Evolutionary conservation across 176 grass and related monocot species (phyloP).

Genomic region (Alloteropsis semialata): DNA sequence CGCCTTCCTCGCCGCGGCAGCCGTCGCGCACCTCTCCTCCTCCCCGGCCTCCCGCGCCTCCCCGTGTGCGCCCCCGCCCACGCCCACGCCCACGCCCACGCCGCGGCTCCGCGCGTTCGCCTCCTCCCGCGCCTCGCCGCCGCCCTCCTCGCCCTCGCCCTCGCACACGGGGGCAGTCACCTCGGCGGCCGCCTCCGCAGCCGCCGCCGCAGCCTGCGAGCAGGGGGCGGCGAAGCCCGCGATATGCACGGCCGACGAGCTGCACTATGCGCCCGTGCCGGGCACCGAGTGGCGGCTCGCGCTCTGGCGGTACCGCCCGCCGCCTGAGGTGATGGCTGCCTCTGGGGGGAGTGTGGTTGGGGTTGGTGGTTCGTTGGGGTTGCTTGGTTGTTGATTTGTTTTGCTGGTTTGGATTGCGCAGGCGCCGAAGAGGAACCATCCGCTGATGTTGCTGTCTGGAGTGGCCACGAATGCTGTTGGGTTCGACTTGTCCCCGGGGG

Average conservation of each 20-base stretch:
- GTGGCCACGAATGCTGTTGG: conserved; percentile 87
- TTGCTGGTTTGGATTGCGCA: conserved; percentile 28
- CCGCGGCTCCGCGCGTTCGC: conserved; percentile 40
- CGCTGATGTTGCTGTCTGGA: conserved; percentile 92
- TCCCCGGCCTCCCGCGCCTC: neutral
- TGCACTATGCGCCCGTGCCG: conserved; percentile 86
- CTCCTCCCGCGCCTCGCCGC: conserved; percentile 26
- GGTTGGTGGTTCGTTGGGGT: neutral
- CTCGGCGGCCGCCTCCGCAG: neutral
- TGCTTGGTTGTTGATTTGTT: neutral
- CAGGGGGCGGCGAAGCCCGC: conserved; percentile 52
- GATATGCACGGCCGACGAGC: conserved; percentile 89
- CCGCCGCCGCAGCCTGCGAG: neutral
- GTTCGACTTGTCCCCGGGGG: conserved; percentile 97
- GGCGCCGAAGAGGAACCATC: conserved; percentile 93
- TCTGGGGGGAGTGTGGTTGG: neutral
- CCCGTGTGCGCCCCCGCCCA: neutral
- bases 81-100: neutral
- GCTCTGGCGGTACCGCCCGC: conserved; percentile 83
- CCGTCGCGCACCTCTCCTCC: conserved; percentile 38
- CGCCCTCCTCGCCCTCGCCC: neutral
- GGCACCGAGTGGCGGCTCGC: conserved; percentile 94
- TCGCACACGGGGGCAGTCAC: neutral
- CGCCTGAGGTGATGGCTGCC: conserved; percentile 60
- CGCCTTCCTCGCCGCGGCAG: conserved; percentile 57